These are phyloP conservation scores for Imleria badia DNA, from an alignment of 768 basidiomycete genomes.

Conservation along the genomic window DNA sequence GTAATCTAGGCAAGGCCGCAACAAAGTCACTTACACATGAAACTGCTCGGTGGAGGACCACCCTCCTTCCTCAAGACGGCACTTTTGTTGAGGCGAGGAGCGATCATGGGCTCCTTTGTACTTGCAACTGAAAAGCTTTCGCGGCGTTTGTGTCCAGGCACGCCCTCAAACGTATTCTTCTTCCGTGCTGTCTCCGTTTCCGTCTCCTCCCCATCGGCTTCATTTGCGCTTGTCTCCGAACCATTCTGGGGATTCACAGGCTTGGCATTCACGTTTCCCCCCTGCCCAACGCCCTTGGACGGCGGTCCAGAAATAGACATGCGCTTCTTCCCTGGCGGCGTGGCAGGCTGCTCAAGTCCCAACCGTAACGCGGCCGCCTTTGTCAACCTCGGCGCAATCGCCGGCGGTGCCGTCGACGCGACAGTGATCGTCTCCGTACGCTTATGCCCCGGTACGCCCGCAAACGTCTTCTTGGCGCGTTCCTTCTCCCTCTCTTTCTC, in stretches of 20 bases:
- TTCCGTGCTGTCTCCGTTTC: slow-evolving; percentile 26
- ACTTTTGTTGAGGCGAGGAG: slow-evolving; percentile 45
- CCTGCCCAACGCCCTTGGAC: slow-evolving; percentile 7
- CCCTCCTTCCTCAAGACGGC: slow-evolving; percentile 46
- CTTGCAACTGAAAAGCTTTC: slow-evolving; percentile 72
- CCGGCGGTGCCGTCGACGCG: slow-evolving; percentile 71
- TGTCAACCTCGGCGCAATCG: slow-evolving; percentile 72
- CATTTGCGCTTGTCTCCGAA: slow-evolving; percentile 21
- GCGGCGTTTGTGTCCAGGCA: slow-evolving; percentile 81
- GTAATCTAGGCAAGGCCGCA: background rate
- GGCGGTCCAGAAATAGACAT: slow-evolving; percentile 29
- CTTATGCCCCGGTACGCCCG: slow-evolving; percentile 82
- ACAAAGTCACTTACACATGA: slow-evolving; percentile 56
- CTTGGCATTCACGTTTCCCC: slow-evolving; percentile 2
- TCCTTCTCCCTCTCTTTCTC: slow-evolving; percentile 62
- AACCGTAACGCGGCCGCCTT: slow-evolving; percentile 70
- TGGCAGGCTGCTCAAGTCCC: slow-evolving; percentile 47
- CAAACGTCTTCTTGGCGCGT: slow-evolving; percentile 61
- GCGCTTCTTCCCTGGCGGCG: slow-evolving; percentile 39
- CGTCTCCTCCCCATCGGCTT: slow-evolving; percentile 30
- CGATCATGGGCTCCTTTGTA: slow-evolving; percentile 41
- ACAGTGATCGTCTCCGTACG: slow-evolving; percentile 65
- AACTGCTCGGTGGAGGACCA: slow-evolving; percentile 60
- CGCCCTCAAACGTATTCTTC: slow-evolving; percentile 66
- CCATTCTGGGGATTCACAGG: slow-evolving; percentile 4